Conservation (phyloP, 202 grass and related monocot species). For the Zizania palustris region DNA sequence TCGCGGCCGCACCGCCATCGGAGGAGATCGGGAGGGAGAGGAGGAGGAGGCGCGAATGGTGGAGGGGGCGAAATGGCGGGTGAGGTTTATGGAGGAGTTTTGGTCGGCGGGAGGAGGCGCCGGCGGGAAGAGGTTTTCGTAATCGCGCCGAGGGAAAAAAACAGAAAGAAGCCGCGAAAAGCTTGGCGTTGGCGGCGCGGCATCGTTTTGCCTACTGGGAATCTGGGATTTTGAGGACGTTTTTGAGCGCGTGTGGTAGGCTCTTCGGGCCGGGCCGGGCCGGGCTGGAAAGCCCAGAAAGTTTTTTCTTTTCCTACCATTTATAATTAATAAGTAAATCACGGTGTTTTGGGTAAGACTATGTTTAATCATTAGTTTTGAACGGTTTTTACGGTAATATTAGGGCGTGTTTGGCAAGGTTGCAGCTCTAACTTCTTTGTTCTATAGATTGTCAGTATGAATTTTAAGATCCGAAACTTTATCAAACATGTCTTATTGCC, state of each 20-base stretch:
- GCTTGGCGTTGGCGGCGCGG: background rate
- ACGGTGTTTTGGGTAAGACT: too few species aligned
- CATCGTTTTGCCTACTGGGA: background rate
- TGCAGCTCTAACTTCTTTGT: too few species aligned
- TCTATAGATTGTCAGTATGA: too few species aligned
- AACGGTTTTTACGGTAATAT: too few species aligned
- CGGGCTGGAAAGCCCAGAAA: too few species aligned
- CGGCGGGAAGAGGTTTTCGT: constrained; percentile 62
- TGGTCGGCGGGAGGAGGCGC: constrained; percentile 28
- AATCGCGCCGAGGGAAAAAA: constrained; percentile 36
- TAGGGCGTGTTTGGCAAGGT: too few species aligned
- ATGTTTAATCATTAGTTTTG: too few species aligned
- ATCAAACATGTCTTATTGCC: too few species aligned
- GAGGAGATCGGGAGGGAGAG: background rate
- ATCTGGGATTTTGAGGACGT: background rate
- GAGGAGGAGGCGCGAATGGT: constrained; percentile 10
- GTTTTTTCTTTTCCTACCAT: too few species aligned
- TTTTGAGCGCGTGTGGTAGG: background rate
- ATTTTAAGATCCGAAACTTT: too few species aligned
- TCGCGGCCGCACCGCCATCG: constrained; percentile 54
- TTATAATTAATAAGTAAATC: too few species aligned
- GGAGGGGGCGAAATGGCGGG: constrained; percentile 3
- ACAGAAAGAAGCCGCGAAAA: constrained; percentile 38
- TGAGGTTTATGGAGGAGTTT: constrained; percentile 49
- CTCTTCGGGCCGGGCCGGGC: too few species aligned